A percentile compares a stretch with the other conserved stretches of the same genome.
phyloP scores from a whole-genome alignment of 78 protist species.

The Anaeramoeba flamelloides region DNA sequence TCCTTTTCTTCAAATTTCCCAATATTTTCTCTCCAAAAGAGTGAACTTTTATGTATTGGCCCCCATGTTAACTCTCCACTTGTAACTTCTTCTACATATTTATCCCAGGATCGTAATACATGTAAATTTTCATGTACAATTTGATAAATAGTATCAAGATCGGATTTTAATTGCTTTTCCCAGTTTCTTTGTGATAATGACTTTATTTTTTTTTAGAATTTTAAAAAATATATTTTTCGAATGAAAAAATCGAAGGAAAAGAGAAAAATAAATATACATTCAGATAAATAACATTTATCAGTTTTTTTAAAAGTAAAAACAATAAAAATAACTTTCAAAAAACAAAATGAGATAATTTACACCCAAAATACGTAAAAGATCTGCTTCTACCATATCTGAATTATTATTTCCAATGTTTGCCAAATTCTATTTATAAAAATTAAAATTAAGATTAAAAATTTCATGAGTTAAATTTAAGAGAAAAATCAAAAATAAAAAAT shows the following conservation, averaged over 20 bases:
- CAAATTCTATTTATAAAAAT: neutral
- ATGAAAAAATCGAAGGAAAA: neutral
- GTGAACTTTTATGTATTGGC: constrained; percentile 61
- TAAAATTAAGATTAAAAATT: no score
- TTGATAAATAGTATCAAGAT: neutral
- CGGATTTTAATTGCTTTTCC: neutral
- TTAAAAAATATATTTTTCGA: neutral
- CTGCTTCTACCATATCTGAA: neutral
- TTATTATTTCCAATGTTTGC: neutral
- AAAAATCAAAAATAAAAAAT: no score
- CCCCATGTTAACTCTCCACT: constrained; percentile 60
- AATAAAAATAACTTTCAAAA: neutral
- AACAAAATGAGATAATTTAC: neutral
- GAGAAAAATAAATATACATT: neutral
- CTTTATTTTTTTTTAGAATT: neutral
- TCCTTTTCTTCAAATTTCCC: constrained; percentile 46
- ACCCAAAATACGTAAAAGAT: neutral
- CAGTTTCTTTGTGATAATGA: neutral
- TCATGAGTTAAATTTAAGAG: no score
- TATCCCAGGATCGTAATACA: neutral
- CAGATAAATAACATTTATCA: neutral
- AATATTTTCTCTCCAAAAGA: constrained; percentile 73
- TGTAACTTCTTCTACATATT: neutral
- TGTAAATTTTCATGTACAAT: neutral
- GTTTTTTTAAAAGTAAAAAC: neutral